These are phyloP conservation scores for Boletus patriciae DNA, from an alignment of 768 basidiomycete species.

Conservation along the genomic window DNA sequence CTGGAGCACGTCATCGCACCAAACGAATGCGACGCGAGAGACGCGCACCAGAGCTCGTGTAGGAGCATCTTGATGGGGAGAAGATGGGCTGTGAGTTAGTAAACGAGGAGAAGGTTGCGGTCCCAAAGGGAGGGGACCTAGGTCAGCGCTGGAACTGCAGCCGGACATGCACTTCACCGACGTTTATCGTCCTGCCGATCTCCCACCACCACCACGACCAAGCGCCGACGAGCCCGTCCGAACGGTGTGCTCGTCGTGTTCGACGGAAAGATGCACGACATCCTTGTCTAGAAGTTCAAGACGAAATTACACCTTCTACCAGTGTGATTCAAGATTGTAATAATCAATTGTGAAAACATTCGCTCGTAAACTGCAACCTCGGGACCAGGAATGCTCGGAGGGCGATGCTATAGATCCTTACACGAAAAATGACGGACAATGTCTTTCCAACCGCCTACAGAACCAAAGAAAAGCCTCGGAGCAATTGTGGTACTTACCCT, in stretches of 20 bases:
- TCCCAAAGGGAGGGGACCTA: slow-evolving; percentile 64
- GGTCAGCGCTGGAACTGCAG: slow-evolving; percentile 42
- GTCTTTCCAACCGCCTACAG: background rate
- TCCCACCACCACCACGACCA: no score
- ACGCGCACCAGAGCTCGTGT: slow-evolving; percentile 53
- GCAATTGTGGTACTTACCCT: slow-evolving; percentile 6
- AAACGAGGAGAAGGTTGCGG: slow-evolving; percentile 54
- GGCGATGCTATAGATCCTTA: background rate
- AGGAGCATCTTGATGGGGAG: slow-evolving; percentile 62
- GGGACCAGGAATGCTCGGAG: no score
- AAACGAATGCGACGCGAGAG: background rate
- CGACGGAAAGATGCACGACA: no score
- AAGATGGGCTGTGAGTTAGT: slow-evolving; percentile 53
- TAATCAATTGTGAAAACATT: no score
- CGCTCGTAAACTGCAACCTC: no score
- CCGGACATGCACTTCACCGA: no score
- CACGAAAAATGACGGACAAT: background rate
- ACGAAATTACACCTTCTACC: no score
- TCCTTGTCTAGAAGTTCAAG: no score
- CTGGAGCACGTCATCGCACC: slow-evolving; percentile 30
- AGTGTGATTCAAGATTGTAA: no score
- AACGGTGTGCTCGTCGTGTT: no score
- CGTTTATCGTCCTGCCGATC: no score
- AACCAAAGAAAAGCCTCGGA: slow-evolving; percentile 4
- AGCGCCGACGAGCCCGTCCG: no score